Conservation (phyloP, 140 eudicot species). For the Bidens hawaiensis region DNA sequence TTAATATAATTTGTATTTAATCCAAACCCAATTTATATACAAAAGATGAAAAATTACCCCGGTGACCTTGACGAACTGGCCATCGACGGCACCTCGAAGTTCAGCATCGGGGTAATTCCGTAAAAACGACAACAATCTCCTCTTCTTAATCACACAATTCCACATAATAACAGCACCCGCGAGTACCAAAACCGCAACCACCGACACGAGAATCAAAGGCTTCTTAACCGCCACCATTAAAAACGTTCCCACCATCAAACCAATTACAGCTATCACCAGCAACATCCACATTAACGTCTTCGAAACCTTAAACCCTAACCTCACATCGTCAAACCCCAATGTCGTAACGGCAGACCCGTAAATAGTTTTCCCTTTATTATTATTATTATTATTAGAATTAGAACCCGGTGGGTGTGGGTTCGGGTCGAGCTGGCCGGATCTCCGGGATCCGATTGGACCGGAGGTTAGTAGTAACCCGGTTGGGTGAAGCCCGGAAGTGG, state of each 20-base stretch:
- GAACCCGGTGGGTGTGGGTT: constrained; percentile 10
- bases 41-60: constrained; percentile 76
- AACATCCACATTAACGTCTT: constrained; percentile 76
- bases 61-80: constrained; percentile 87
- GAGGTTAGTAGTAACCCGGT: constrained; percentile 82
- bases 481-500: constrained; percentile 53
- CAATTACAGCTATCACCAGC: constrained; percentile 64
- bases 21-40: no score
- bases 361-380: constrained; percentile 45
- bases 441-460: constrained; percentile 67
- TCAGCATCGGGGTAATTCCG: constrained; percentile 63
- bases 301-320: constrained; percentile 71
- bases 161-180: constrained; percentile 23
- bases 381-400: no score
- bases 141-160: constrained; percentile 49
- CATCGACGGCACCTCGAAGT: constrained; percentile 91
- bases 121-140: constrained; percentile 41
- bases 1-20: no score
- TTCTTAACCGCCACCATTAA: constrained; percentile 72
- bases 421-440: constrained; percentile 61
- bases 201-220: constrained; percentile 46
- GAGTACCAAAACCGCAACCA: constrained; percentile 44
- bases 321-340: constrained; percentile 47
- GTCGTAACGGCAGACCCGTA: constrained; percentile 79
- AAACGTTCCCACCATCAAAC: constrained; percentile 58